These are phyloP conservation scores for Mercurialis annua DNA, from an alignment of 345 rosid species.

Conservation along the genomic window DNA sequence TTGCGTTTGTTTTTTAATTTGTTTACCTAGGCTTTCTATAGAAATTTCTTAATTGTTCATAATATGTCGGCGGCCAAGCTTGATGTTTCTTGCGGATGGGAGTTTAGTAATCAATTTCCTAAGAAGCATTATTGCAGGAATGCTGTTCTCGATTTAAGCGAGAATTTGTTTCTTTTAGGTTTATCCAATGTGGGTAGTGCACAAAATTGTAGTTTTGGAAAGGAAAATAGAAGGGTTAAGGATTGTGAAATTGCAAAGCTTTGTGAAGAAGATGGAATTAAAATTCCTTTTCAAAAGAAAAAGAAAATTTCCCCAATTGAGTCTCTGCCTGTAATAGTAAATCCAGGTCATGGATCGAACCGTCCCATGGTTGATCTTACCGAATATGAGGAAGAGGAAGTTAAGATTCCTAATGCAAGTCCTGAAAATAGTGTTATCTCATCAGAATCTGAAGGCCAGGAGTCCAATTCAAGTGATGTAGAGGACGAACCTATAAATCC, in stretches of 20 bases:
- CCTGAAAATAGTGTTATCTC: conserved; percentile 27
- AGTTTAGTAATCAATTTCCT: conserved; percentile 12
- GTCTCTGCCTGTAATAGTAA: conserved; percentile 7
- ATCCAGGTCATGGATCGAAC: conserved; percentile 15
- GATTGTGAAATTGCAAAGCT: conserved; percentile 9
- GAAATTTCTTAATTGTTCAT: conserved; percentile 40
- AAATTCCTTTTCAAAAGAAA: conserved; percentile 43
- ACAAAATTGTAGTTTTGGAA: no score
- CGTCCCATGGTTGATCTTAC: no score
- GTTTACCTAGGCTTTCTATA: no score
- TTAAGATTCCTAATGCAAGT: conserved; percentile 22
- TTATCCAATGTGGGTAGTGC: no score
- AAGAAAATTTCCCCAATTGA: conserved; percentile 53
- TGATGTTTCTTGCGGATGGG: conserved; percentile 44
- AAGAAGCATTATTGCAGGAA: conserved; percentile 25
- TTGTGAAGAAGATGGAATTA: conserved; percentile 26
- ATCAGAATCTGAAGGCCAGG: conserved; percentile 35
- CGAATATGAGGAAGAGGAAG: conserved; percentile 32
- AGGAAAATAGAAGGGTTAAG: conserved; percentile 5
- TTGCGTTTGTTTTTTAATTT: no score
- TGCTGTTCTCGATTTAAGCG: conserved; percentile 20
- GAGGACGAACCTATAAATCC: conserved; percentile 7
- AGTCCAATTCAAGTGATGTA: background rate
- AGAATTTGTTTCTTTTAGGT: background rate
- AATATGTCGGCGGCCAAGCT: conserved; percentile 69